Evolutionary conservation across 192 early-diverging fungal genomes (phyloP).

Genomic region (Linnemannia hyalina): DNA sequence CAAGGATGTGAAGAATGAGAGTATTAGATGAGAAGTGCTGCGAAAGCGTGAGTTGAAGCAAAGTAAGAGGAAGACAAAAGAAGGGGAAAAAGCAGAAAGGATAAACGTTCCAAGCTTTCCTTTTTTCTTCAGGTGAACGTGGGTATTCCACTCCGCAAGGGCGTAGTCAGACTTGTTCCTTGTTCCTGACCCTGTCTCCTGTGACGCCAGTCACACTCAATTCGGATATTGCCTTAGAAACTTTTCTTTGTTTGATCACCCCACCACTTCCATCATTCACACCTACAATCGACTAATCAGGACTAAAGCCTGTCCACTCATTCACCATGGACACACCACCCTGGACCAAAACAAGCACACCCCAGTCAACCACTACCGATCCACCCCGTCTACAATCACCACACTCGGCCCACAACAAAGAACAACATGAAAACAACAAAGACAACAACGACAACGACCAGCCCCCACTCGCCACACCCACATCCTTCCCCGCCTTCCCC

Average conservation of each 20-base stretch:
- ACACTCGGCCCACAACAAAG: neutral
- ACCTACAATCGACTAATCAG: neutral
- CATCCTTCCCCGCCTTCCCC: constrained; percentile 47
- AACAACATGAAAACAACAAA: neutral
- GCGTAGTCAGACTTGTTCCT: too few species aligned
- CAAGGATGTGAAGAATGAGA: neutral
- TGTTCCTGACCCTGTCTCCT: too few species aligned
- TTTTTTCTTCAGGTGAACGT: too few species aligned
- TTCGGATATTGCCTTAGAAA: too few species aligned
- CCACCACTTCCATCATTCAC: neutral
- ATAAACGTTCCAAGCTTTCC: too few species aligned
- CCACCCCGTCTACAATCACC: neutral
- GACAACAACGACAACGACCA: constrained; percentile 1
- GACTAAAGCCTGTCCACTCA: neutral
- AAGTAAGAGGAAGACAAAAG: neutral
- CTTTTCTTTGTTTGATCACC: neutral
- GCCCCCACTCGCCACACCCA: constrained; percentile 15
- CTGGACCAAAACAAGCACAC: neutral
- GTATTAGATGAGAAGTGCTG: neutral
- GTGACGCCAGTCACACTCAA: too few species aligned
- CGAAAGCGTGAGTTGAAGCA: neutral
- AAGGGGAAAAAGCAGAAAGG: neutral
- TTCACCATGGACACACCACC: neutral
- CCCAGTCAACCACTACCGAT: neutral
- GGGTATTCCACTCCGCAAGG: too few species aligned